Evolutionary conservation across 495 filamentous ascomycete species (phyloP).

Genomic region (Oidiodendron maius): DNA sequence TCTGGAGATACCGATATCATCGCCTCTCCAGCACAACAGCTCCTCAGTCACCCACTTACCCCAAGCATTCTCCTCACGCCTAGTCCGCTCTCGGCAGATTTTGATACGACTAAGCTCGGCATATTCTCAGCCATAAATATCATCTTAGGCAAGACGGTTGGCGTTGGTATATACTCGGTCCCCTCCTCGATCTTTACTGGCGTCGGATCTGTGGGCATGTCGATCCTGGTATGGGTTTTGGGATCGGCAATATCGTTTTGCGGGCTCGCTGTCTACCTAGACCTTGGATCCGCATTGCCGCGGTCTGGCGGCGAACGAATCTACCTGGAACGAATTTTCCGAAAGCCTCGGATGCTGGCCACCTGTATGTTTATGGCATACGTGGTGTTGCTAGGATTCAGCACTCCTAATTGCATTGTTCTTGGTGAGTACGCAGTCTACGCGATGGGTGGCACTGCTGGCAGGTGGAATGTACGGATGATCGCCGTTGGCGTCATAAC

Average conservation of each 20-base stretch:
- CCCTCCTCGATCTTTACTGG: slow-evolving; percentile 37
- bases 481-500: slow-evolving; percentile 56
- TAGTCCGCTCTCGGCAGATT: no score
- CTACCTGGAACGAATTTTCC: slow-evolving; percentile 59
- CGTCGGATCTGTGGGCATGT: slow-evolving; percentile 35
- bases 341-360: slow-evolving; percentile 54
- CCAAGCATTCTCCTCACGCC: slow-evolving; percentile 7
- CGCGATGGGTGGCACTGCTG: slow-evolving; percentile 46
- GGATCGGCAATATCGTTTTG: slow-evolving; percentile 32
- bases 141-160: slow-evolving; percentile 28
- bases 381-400: slow-evolving; percentile 46
- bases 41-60: slow-evolving; percentile 10
- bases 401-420: slow-evolving; percentile 57
- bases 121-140: slow-evolving; percentile 29
- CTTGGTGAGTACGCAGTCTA: slow-evolving; percentile 63
- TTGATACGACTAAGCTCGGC: slow-evolving; percentile 25
- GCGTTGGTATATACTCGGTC: slow-evolving; percentile 29
- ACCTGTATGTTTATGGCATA: slow-evolving; percentile 56
- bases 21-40: slow-evolving; percentile 5
- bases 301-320: slow-evolving; percentile 46
- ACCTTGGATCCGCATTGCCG: slow-evolving; percentile 51
- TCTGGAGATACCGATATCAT: slow-evolving; percentile 9
- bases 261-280: slow-evolving; percentile 44
- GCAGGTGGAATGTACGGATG: slow-evolving; percentile 54
- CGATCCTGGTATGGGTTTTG: slow-evolving; percentile 33